Percentiles rank a stretch among this genome's conserved stretches.
Conservation (phyloP, 2,329 filamentous ascomycete species). For the Rutstroemia sp. region DNA sequence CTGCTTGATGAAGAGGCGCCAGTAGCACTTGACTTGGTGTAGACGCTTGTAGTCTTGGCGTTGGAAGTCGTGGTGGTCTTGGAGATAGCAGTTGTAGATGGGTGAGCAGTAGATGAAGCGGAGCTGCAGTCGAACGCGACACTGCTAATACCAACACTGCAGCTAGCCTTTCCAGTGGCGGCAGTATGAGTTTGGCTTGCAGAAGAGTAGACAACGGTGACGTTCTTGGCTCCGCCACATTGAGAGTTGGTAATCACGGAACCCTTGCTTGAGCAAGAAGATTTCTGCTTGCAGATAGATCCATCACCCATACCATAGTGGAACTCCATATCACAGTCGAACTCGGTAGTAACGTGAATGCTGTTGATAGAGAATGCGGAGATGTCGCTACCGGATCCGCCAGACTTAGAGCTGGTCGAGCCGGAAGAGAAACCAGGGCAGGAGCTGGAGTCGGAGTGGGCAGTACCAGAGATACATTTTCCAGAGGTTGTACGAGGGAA, state of each 20-base stretch:
- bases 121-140: slow-evolving; percentile 66
- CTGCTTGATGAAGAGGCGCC: neutral
- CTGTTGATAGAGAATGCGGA: slow-evolving; percentile 64
- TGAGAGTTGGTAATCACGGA: slow-evolving; percentile 73
- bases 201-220: slow-evolving; percentile 55
- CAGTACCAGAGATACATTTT: slow-evolving; percentile 55
- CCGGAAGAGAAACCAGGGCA: slow-evolving; percentile 54
- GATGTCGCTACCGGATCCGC: slow-evolving; percentile 31
- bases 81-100: slow-evolving; percentile 11
- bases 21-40: neutral
- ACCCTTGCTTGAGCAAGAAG: slow-evolving; percentile 59
- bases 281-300: slow-evolving; percentile 71
- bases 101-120: slow-evolving; percentile 17
- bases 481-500: slow-evolving; percentile 30
- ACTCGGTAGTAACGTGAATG: slow-evolving; percentile 66
- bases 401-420: slow-evolving; percentile 15
- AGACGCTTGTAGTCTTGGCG: neutral
- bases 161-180: slow-evolving; percentile 47
- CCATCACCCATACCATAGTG: slow-evolving; percentile 82
- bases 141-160: slow-evolving; percentile 65
- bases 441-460: slow-evolving; percentile 34
- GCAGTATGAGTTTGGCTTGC: slow-evolving; percentile 42
- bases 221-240: slow-evolving; percentile 83
- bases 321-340: slow-evolving; percentile 75
- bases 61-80: neutral